These are phyloP conservation scores for Termitomyces sp. DNA, from an alignment of 768 basidiomycete genomes.

Conservation along the genomic window DNA sequence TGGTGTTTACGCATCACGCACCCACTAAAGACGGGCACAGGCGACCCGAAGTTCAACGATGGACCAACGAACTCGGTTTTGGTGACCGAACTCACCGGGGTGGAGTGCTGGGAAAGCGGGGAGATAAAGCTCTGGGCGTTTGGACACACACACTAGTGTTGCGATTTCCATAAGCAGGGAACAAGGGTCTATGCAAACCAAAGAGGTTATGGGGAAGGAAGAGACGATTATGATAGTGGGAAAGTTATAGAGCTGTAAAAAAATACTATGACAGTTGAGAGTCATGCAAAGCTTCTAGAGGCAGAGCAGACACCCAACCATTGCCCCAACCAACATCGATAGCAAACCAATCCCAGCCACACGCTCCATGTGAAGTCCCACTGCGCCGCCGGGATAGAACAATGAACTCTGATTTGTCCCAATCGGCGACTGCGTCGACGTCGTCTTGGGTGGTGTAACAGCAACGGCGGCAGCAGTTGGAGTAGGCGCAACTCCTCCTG, in stretches of 20 bases:
- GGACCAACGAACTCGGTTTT: slow-evolving; percentile 27
- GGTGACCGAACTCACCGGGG: slow-evolving; percentile 27
- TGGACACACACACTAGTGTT: slow-evolving; percentile 39
- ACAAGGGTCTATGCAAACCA: slow-evolving; percentile 35
- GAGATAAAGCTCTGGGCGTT: slow-evolving; percentile 34
- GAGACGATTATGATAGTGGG: neutral
- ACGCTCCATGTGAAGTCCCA: neutral
- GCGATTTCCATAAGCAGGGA: slow-evolving; percentile 30
- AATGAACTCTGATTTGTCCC: slow-evolving; percentile 20
- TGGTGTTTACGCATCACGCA: slow-evolving; percentile 41
- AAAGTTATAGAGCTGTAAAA: neutral
- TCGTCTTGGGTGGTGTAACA: slow-evolving; percentile 4
- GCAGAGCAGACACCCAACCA: neutral
- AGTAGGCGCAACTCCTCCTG: slow-evolving; percentile 24
- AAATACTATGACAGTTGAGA: neutral
- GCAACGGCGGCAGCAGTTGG: slow-evolving; percentile 22
- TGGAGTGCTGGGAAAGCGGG: slow-evolving; percentile 22
- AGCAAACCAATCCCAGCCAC: neutral
- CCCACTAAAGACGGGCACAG: slow-evolving; percentile 32
- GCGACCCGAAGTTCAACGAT: slow-evolving; percentile 27
- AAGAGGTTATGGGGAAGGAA: slow-evolving; percentile 21
- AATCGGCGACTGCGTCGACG: neutral
- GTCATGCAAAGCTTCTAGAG: neutral
- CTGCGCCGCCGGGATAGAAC: slow-evolving; percentile 11
- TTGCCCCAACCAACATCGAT: neutral